Evolutionary conservation across 2,329 filamentous ascomycete genomes (phyloP).

Genomic region (Claviceps pusilla): DNA sequence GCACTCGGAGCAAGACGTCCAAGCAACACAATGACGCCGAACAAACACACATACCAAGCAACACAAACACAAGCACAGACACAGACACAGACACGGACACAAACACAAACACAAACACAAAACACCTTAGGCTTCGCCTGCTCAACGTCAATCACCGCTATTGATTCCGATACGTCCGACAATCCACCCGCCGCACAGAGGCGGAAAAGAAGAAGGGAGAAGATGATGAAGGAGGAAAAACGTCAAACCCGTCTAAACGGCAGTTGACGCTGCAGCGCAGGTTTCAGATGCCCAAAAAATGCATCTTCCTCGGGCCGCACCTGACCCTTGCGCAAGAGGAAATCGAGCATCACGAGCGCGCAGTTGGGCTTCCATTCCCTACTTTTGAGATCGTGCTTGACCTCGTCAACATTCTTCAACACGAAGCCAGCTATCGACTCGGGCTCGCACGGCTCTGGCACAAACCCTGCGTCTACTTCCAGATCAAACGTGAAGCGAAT

Average conservation of each 20-base stretch:
- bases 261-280: slow-evolving; percentile 12
- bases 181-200: background rate
- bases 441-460: slow-evolving; percentile 13
- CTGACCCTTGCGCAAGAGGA: slow-evolving; percentile 17
- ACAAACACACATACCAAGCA: too few species aligned
- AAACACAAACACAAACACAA: background rate
- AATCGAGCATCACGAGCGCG: slow-evolving; percentile 25
- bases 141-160: background rate
- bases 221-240: background rate
- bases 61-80: background rate
- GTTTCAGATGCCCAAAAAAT: slow-evolving; percentile 10
- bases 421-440: slow-evolving; percentile 16
- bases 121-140: background rate
- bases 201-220: background rate
- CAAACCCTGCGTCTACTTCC: slow-evolving; percentile 12
- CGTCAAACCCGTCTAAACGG: slow-evolving; percentile 10
- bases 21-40: too few species aligned
- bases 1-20: background rate
- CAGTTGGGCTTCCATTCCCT: slow-evolving; percentile 24
- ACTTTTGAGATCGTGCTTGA: slow-evolving; percentile 14
- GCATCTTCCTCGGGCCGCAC: slow-evolving; percentile 12
- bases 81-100: background rate
- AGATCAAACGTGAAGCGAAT: slow-evolving; percentile 24
- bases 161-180: slow-evolving; percentile 1
- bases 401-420: slow-evolving; percentile 14